These are phyloP conservation scores for Huntiella bhutanensis DNA, from an alignment of 2,329 filamentous ascomycete genomes.

Conservation along the genomic window DNA sequence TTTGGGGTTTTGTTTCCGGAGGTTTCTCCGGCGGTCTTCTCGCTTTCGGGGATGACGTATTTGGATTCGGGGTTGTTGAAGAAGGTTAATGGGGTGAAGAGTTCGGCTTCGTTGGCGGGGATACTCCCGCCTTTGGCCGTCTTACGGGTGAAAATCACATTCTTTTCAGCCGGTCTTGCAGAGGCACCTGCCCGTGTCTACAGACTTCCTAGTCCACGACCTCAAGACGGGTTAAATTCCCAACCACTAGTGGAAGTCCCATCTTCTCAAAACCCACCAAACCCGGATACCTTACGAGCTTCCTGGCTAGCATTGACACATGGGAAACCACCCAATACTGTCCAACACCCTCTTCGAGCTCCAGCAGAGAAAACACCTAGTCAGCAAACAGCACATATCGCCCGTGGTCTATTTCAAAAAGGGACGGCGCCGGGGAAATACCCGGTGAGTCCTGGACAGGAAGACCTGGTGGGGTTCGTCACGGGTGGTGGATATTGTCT, in stretches of 20 bases:
- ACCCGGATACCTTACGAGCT: constrained; percentile 33
- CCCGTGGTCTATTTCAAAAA: constrained; percentile 27
- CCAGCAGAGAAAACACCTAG: constrained; percentile 14
- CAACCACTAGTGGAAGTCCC: constrained; percentile 23
- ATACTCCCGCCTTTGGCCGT: constrained; percentile 16
- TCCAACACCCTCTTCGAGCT: constrained; percentile 5
- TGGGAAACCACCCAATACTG: background rate
- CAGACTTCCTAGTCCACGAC: constrained; percentile 41
- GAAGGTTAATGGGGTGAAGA: background rate
- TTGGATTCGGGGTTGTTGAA: background rate
- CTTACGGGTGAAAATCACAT: constrained; percentile 45
- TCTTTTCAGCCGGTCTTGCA: constrained; percentile 53
- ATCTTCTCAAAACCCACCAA: constrained; percentile 23
- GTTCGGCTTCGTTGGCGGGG: background rate
- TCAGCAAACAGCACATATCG: constrained; percentile 25
- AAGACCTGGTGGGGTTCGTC: constrained; percentile 75
- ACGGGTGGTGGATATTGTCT: constrained; percentile 75
- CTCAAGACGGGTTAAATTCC: too few species aligned
- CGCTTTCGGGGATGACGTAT: constrained; percentile 9
- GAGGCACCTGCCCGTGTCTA: constrained; percentile 65
- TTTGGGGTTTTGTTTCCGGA: constrained; percentile 48
- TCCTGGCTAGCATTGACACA: constrained; percentile 48
- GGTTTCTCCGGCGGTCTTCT: constrained; percentile 7
- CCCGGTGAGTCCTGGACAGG: constrained; percentile 49
- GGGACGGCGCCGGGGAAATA: constrained; percentile 18